phyloP scores from a whole-genome alignment of 768 basidiomycete species.

The Lactarius vividus region DNA sequence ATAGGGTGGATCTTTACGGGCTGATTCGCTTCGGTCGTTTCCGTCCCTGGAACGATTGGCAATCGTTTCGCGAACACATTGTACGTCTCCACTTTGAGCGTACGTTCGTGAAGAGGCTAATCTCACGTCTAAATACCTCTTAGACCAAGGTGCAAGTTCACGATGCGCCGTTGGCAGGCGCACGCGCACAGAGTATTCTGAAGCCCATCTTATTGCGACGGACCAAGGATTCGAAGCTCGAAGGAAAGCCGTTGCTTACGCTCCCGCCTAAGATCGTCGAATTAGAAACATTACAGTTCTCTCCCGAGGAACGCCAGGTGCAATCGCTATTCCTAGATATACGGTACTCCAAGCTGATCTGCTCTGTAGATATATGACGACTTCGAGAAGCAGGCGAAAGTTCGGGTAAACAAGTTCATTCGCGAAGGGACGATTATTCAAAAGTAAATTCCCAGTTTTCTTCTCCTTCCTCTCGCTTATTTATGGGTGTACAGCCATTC shows the following conservation, averaged over 20 bases:
- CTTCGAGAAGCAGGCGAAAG: constrained; percentile 53
- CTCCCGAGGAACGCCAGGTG: constrained; percentile 62
- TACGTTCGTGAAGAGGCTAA: neutral
- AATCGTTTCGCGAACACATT: constrained; percentile 56
- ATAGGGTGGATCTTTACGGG: constrained; percentile 67
- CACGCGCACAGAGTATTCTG: constrained; percentile 65
- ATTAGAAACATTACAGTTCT: constrained; percentile 59
- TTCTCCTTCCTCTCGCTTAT: neutral
- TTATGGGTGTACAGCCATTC: constrained; percentile 40
- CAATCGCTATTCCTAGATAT: constrained; percentile 20
- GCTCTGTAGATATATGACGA: constrained; percentile 51
- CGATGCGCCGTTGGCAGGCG: constrained; percentile 62
- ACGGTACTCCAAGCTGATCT: neutral
- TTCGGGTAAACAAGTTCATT: constrained; percentile 59
- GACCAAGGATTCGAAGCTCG: constrained; percentile 62
- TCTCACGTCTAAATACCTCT: neutral
- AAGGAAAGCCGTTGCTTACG: constrained; percentile 66
- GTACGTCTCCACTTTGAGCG: constrained; percentile 35
- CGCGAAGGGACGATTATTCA: constrained; percentile 64
- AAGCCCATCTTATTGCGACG: constrained; percentile 67
- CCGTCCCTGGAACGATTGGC: constrained; percentile 72
- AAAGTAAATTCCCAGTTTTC: constrained; percentile 41
- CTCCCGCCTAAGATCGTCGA: constrained; percentile 62
- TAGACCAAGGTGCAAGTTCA: constrained; percentile 53
- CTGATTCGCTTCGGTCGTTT: constrained; percentile 67